Evolutionary conservation across 345 rosid genomes (phyloP), one percentile per base, ranked within the genome.

Genomic region (Acer negundo): DNA sequence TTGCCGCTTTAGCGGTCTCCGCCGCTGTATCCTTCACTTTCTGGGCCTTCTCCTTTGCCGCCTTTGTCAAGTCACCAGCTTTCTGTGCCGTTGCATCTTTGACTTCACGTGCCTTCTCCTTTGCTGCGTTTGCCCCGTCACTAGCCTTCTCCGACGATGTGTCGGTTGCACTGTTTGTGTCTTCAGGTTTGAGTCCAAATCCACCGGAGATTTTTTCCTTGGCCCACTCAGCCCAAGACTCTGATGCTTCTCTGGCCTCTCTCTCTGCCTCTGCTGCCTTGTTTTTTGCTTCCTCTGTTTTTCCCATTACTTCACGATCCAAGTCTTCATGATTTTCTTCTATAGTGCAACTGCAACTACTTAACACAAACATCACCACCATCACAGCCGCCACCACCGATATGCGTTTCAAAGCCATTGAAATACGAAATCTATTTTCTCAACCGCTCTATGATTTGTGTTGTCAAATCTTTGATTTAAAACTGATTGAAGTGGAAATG

Each of bases 201-300:
- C 85, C 85, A 62, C 69, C 84, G 0, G 89, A 69, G 15, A 85
- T 73, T 75, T 85, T 88, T 74, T 84, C 90, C 84, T 90, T 88
- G 1, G 89, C 89, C 92, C 94, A 87, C 38, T 67, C 88, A 0
- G 86, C 70, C 92, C 90, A 90, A 0, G 92, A 81, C 76, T 84
- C 93, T 3, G 90, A 59, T 3, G 65, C 73, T 28, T 82, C 84
- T 44, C 78, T 67, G 2, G 67, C 73, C 40, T 82, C 83, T 26
- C 80, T 67, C 17, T 56, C 75, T 1, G 56, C 62, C 46, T 75
- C 81, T 0, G 19, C 79, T 0, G 72, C 78, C 69, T 51, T 69
- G 15, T 72, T 80, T 46, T 28, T 20, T 0, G 76, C 75, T 26
- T 63, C 63, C 65, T 64, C 26, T 0, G 80, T 44, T 63, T 77